Base-by-base conservation (phyloP, 2,329 filamentous ascomycete genomes). In the Ophiocordyceps australis region DNA sequence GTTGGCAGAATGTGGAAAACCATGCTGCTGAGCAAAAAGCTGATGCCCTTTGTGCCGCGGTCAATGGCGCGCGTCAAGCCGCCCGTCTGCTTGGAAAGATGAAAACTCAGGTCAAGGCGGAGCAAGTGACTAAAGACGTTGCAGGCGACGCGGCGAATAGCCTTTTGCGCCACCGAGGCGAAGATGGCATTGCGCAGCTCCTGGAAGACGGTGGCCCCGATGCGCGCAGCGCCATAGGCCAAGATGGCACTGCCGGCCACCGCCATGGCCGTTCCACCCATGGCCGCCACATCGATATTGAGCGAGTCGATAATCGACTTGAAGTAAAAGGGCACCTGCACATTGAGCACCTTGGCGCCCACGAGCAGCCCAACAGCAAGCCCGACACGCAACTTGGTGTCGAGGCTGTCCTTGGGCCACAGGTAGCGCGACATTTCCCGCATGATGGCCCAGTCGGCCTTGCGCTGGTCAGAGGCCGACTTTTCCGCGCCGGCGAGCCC, bases 301-400 rank as follows among this genome's bases (percentile, higher is more conserved):
- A 98, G 93, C 13, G 81, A 74, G 50, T 98, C 91, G 22, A 98
- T 81, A 35, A 98, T 95, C 50, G 59, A 85, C 61, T 95, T 95
- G 61, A 98, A 98, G 60, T 94, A 98, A 47, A 98, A 98, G 0
- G 89, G 89, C 24, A 98, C 82, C 56, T 98, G 83, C 11, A 98
- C 89, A 49, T 95, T 98, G 42, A 98, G 61, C 25, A 92, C 71
- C 63, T 98, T 98, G 45, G 83, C 82, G 31, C 85, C 81, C 14
- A 98, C 55, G 20, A 98, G 63, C 34, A 98, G 55, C 7, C 65
- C 70, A 4, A 98, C 65, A n/a, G 86, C 83, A 24, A 92, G 55
- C 9, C 78, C 69, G 18, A 98, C 89, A 34, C 89, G 74, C 34
- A 85, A 55, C 46, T 91, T 81, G 4, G 83, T 91, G 22, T 46